Base-by-base conservation (phyloP, 345 rosid genomes). In the Bruguiera gymnorhiza region DNA sequence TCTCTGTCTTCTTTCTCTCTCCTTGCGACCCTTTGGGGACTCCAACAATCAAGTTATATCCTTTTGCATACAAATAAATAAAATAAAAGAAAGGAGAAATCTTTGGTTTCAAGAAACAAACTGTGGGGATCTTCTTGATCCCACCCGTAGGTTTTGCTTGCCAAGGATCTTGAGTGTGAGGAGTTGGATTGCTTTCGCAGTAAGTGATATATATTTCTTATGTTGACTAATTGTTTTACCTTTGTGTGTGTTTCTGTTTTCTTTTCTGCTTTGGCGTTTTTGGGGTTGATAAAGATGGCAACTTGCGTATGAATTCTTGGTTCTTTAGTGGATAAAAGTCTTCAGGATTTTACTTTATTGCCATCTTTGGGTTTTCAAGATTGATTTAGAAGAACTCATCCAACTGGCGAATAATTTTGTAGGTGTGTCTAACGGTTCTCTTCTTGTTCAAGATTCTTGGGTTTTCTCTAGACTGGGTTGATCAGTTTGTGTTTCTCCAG, bases 121-220 rank as follows among this genome's bases (percentile, higher is more conserved):
- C 31, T 15, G 8, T n/a, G 24, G 15, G 30, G 3, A 20, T 34
- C 19, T 19, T 71, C 29, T 4, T 48, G 19, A 13, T 6, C 7
- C 18, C 10, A 13, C 20, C 13, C 15, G 15, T 53, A 36, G n/a
- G 39, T 31, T 62, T 63, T 48, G 15, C 53, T 56, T 56, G 23
- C 24, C 31, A 21, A 7, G 26, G 18, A n/a, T 55, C 36, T 59
- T 52, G 43, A 20, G 56, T 36, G 70, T 36, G 70, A 55, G 36
- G 16, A 62, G 61, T 76, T 66, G 74, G 64, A 63, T 71, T 76
- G 72, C 80, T 76, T 71, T 53, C 8, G 62, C 80, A 67, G 76
- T 76, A 76, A 76, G 80, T 76, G 46, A 71, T 57, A 59, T 51
- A 67, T 71, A 48, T 70, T 67, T 21, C 70, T 60, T 69, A 27